Evolutionary conservation across 495 filamentous ascomycete species (phyloP), one percentile per base, ranked within the genome.

Genomic region (Chaetomium tenue): DNA sequence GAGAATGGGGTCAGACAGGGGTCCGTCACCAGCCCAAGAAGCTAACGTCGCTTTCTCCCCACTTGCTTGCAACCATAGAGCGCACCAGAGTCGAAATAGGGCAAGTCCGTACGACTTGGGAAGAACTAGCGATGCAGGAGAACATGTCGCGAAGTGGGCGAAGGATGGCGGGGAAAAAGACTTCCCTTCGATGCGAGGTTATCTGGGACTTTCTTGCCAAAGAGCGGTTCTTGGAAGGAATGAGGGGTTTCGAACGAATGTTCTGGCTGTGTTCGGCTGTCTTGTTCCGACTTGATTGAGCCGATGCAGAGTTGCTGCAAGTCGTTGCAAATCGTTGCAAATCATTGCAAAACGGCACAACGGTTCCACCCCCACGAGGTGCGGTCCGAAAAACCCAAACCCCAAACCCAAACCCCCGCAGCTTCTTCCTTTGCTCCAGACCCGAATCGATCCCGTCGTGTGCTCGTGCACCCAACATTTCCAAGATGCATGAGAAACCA

Each of bases 1-100:
- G 30, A 28, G 16, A 47, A 25, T 56, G 59, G 60, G 51, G 33
- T 22, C 51, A 57, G 11, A 25, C 59, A 66, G 54, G 64, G 64
- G 44, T 23, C 7, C 9, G 64, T 28, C 39, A 51, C 40, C 28
- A 48, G 28, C 53, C 37, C 23, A 58, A 54, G 53, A 40, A 18
- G 23, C 23, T 58, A 58, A 26, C 33, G 15, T 23, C 46, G 18
- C 46, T 23, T 3, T 18, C 44, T 25, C 18, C 39, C 46, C 51
- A 55, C 42, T 22, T 33, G 39, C 37, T 15, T 42, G 22, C 28
- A 15, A 51, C 33, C 47, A 50, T 18, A 22, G 11, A 18, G 18
- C 8, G 20, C 46, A 20, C 44, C 58, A 33, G 16, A 1, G 22
- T 30, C 60, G 0, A 20, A 54, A 1, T 26, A 6, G 59, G 59